These are phyloP conservation scores for Pleurozium schreberi DNA, from an alignment of 225 moss, liverwort and hornwort genomes.

Conservation along the genomic window DNA sequence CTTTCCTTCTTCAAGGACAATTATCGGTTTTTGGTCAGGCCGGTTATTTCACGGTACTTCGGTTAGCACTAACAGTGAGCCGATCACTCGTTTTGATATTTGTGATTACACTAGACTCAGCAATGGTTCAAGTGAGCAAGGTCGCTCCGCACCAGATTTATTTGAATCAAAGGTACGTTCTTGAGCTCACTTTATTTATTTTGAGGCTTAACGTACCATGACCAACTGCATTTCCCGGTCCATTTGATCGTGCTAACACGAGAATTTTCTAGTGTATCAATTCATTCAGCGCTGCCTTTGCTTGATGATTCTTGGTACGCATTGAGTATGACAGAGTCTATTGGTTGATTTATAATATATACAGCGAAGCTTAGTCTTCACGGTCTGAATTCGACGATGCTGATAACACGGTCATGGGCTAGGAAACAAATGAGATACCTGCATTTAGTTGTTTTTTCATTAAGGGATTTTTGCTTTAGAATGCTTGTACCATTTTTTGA, in stretches of 20 bases:
- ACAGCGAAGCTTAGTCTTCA: background rate
- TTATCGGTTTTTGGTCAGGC: background rate
- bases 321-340: background rate
- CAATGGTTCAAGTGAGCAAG: conserved; percentile 26
- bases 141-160: conserved; percentile 19
- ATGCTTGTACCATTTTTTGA: background rate
- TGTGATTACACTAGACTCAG: conserved; percentile 22
- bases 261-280: background rate
- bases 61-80: background rate
- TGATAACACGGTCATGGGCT: background rate
- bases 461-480: background rate
- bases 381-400: background rate
- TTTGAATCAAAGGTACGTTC: conserved; percentile 25
- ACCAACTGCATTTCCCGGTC: background rate
- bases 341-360: background rate
- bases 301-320: background rate
- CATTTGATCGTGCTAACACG: background rate
- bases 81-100: background rate
- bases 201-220: background rate
- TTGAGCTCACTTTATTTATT: background rate
- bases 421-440: background rate
- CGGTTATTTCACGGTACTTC: background rate
- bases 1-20: background rate
- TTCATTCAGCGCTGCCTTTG: background rate
- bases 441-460: background rate